phyloP scores from a whole-genome alignment of 1,284 basidiomycete genomes.

The Microstroma glucosiphilum region DNA sequence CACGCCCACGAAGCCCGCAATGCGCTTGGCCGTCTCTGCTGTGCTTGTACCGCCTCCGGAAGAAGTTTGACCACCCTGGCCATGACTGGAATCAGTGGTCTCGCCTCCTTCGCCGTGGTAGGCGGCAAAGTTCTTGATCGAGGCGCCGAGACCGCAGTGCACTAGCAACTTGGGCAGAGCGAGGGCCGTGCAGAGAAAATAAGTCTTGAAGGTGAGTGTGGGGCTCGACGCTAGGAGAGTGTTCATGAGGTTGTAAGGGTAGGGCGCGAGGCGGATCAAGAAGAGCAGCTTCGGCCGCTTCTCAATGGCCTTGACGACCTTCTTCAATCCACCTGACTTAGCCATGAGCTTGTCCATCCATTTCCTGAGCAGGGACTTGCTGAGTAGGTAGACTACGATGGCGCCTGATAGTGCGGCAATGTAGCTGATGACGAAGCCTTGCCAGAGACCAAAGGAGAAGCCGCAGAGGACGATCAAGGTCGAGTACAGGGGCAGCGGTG shows the following conservation, averaged over 20 bases:
- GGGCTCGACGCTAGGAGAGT: conserved; percentile 76
- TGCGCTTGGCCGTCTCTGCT: conserved; percentile 58
- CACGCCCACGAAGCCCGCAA: conserved; percentile 67
- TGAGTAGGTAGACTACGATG: conserved; percentile 68
- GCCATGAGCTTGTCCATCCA: conserved; percentile 67
- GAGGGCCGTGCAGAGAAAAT: conserved; percentile 70
- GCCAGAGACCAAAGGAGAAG: conserved; percentile 75
- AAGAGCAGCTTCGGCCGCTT: conserved; percentile 74
- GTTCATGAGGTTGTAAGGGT: conserved; percentile 74
- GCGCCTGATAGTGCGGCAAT: conserved; percentile 74
- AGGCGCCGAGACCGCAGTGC: conserved; percentile 72
- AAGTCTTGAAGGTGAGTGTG: conserved; percentile 71
- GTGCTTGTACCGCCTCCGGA: conserved; percentile 9
- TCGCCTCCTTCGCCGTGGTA: conserved; percentile 54
- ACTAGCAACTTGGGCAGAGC: conserved; percentile 78
- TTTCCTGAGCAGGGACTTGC: conserved; percentile 65
- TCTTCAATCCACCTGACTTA: conserved; percentile 52
- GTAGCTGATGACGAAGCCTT: conserved; percentile 74
- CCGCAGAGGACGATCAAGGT: conserved; percentile 79
- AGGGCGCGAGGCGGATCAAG: conserved; percentile 68
- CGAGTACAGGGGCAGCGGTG: conserved; percentile 76
- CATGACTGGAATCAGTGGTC: not conserved
- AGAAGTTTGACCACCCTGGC: not conserved
- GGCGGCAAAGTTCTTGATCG: conserved; percentile 72
- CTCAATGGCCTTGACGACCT: conserved; percentile 73